These are phyloP conservation scores for Fraxinus platypoda DNA, from an alignment of 305 asterid genomes.

Conservation along the genomic window DNA sequence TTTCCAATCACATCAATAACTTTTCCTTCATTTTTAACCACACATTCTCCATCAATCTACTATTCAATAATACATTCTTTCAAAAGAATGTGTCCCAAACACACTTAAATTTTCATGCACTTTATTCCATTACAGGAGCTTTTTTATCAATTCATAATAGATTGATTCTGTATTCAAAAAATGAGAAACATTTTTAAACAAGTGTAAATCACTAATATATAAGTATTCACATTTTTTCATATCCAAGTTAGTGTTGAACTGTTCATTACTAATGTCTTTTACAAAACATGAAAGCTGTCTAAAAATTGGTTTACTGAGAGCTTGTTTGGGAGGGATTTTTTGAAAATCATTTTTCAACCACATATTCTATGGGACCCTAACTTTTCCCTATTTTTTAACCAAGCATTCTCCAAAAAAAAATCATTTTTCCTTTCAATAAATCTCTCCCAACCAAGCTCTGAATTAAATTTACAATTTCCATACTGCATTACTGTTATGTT, in stretches of 20 bases:
- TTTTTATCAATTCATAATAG: conserved; percentile 1
- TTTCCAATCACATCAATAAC: too few relatives aligned
- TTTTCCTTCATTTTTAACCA: too few relatives aligned
- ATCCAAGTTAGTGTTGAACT: background rate
- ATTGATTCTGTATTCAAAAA: background rate
- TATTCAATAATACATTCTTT: too few relatives aligned
- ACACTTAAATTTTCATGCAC: too few relatives aligned
- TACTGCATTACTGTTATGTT: conserved; percentile 1
- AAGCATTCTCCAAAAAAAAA: background rate
- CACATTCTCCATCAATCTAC: too few relatives aligned
- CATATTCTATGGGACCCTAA: background rate
- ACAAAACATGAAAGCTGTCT: background rate
- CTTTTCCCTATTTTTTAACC: background rate
- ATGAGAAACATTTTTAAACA: conserved; percentile 12
- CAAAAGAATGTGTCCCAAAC: too few relatives aligned
- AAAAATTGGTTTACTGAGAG: background rate
- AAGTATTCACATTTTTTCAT: background rate
- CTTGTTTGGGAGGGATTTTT: background rate
- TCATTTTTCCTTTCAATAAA: background rate
- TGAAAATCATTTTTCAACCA: background rate
- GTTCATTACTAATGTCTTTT: background rate
- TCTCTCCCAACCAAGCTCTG: background rate
- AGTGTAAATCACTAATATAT: background rate
- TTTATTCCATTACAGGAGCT: conserved; percentile 14
- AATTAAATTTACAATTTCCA: background rate